Base-by-base conservation (phyloP, 345 rosid species). In the Corymbia maculata region DNA sequence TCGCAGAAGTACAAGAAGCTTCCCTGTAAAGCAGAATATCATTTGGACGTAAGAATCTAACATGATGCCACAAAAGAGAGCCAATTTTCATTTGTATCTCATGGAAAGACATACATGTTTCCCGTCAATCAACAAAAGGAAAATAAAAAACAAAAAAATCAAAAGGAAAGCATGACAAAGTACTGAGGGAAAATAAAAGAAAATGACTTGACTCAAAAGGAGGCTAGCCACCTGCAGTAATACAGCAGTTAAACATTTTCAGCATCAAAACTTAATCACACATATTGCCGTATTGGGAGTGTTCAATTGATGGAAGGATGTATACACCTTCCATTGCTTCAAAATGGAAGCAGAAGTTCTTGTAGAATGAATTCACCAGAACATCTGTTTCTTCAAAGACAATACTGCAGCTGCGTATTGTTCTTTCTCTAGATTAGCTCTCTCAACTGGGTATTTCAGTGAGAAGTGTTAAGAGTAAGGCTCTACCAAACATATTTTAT, bases 1-100 rank as follows among this genome's bases (percentile, higher is more conserved):
- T 87, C 99, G 93, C 86, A 98, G 97, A 86, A 97, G 94, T 88
- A 98, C 97, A 88, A 98, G 98, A 70, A 98, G 94, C 89, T 97
- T 98, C 94, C 93, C 99, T 98, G 94, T 42, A 42, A 75, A 75
- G 84, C 86, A 92, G 51, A 86, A 59, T 52, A 86, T 51, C 44
- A 55, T 61, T 85, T 21, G 84, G 49, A 75, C 14, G 28, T 42
- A 75, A 42, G 49, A 75, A 75, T 42, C 84, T 42, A 75, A 75
- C 64, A 47, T 86, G 64, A 52, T 59, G 79, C 45, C 17, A 79
- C 52, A 79, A 87, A 85, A 51, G 88, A 15, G 32, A 75, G 49
- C 87, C 24, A 75, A 42, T 42, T 75, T 75, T 36, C 9, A 42
- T 42, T 75, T 75, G 84, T 10, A 75, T 42, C 84, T 44, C 49